Evolutionary conservation across 1,284 basidiomycete genomes (phyloP).

Genomic region (Moesziomyces aphidis): DNA sequence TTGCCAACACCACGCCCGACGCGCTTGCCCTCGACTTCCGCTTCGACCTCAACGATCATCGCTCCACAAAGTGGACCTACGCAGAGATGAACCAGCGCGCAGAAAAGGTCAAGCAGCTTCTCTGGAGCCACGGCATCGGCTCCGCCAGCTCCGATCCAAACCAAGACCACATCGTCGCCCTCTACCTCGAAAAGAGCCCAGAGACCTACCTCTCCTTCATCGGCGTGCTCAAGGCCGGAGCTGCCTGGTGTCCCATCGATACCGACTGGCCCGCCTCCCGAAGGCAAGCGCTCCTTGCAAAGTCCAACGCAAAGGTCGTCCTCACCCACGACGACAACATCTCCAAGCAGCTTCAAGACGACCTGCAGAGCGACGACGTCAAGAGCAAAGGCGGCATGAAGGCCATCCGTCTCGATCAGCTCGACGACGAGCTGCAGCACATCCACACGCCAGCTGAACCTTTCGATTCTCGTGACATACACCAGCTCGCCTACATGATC

Average conservation of each 20-base stretch:
- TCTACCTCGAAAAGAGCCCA: slow-evolving; percentile 61
- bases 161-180: slow-evolving; percentile 56
- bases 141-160: slow-evolving; percentile 30
- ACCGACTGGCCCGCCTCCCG: slow-evolving; percentile 64
- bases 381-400: slow-evolving; percentile 31
- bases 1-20: slow-evolving; percentile 38
- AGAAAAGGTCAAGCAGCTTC: slow-evolving; percentile 45
- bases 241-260: slow-evolving; percentile 69
- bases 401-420: slow-evolving; percentile 52
- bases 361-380: slow-evolving; percentile 34
- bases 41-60: slow-evolving; percentile 37
- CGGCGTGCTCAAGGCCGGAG: slow-evolving; percentile 64
- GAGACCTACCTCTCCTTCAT: slow-evolving; percentile 63
- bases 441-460: background rate
- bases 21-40: slow-evolving; percentile 58
- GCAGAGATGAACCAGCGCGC: slow-evolving; percentile 54
- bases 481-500: slow-evolving; percentile 66
- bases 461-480: slow-evolving; percentile 19
- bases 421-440: slow-evolving; percentile 34
- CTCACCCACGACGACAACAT: slow-evolving; percentile 41
- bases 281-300: slow-evolving; percentile 64
- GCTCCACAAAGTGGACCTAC: slow-evolving; percentile 50
- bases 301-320: slow-evolving; percentile 60
- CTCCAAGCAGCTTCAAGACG: slow-evolving; percentile 37
- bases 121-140: slow-evolving; percentile 49